phyloP scores from a whole-genome alignment of 495 filamentous ascomycete genomes.

The Penicillium flavigenum region DNA sequence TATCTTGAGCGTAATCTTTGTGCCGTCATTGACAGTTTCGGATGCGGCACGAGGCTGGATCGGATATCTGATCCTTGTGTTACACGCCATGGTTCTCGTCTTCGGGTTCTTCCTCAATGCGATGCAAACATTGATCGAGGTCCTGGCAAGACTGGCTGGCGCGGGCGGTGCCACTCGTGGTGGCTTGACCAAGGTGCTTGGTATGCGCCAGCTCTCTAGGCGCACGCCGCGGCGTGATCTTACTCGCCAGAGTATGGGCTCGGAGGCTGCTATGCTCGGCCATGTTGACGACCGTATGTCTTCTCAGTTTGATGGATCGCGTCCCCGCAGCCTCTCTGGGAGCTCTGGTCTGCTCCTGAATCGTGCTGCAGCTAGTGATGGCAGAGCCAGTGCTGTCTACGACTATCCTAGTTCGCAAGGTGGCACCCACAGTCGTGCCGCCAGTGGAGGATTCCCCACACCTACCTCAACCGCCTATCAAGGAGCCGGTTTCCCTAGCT shows the following conservation, averaged over 20 bases:
- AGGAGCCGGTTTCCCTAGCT: slow-evolving; percentile 46
- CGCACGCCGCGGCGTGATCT: slow-evolving; percentile 62
- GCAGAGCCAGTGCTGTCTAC: slow-evolving; percentile 43
- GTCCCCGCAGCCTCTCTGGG: slow-evolving; percentile 77
- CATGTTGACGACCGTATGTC: slow-evolving; percentile 62
- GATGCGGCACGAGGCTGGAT: slow-evolving; percentile 87
- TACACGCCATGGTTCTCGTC: slow-evolving; percentile 83
- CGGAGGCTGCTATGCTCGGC: slow-evolving; percentile 74
- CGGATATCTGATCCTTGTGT: slow-evolving; percentile 84
- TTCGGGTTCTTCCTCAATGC: slow-evolving; percentile 95
- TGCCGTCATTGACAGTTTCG: slow-evolving; percentile 73
- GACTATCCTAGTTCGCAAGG: slow-evolving; percentile 50
- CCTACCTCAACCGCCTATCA: slow-evolving; percentile 73
- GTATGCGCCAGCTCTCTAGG: slow-evolving; percentile 85
- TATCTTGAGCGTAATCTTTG: slow-evolving; percentile 82
- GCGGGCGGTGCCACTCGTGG: slow-evolving; percentile 81
- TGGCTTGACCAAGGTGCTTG: slow-evolving; percentile 87
- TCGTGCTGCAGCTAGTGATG: slow-evolving; percentile 50
- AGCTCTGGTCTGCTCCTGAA: slow-evolving; percentile 75
- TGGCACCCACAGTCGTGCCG: slow-evolving; percentile 45
- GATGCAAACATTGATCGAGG: slow-evolving; percentile 83
- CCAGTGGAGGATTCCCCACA: slow-evolving; percentile 57
- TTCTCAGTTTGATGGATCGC: slow-evolving; percentile 63
- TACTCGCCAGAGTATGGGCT: slow-evolving; percentile 73
- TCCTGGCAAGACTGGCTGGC: slow-evolving; percentile 74